phyloP scores from a whole-genome alignment of 371 early-diverging fungal species.

The Mucor racemosus region DNA sequence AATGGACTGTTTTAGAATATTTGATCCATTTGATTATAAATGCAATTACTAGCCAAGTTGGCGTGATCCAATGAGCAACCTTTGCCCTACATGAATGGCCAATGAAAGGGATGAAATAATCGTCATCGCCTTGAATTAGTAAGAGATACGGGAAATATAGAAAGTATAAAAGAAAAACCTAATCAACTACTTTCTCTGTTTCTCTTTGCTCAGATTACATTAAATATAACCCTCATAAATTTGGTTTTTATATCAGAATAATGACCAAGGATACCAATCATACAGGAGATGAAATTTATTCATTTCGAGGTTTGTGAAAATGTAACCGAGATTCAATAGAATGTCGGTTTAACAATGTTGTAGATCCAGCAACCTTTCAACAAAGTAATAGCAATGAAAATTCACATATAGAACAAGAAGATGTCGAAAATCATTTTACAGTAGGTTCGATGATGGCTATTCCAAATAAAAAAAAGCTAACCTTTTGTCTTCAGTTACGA shows the following conservation, averaged over 20 bases:
- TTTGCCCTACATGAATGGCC: slow-evolving; percentile 9
- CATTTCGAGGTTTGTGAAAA: slow-evolving; percentile 19
- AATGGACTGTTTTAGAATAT: neutral
- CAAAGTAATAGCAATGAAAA: neutral
- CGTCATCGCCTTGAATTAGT: slow-evolving; percentile 24
- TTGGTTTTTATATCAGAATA: neutral
- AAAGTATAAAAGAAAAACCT: neutral
- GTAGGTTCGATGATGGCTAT: slow-evolving; percentile 5
- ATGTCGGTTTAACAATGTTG: neutral
- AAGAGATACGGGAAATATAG: neutral
- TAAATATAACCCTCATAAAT: neutral
- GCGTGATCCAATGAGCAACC: slow-evolving; percentile 8
- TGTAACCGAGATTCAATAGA: neutral
- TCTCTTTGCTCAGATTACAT: neutral
- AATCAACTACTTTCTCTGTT: neutral
- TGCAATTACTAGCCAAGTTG: neutral
- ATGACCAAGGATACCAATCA: slow-evolving; percentile 1
- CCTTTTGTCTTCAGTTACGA: slow-evolving; percentile 44
- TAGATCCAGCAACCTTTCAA: neutral
- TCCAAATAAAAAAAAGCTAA: neutral
- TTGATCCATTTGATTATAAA: neutral
- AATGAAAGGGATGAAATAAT: slow-evolving; percentile 18
- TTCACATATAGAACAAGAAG: neutral
- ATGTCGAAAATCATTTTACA: slow-evolving; percentile 22
- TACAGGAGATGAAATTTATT: slow-evolving; percentile 12